These are phyloP conservation scores for Fusarium sp. DNA, from an alignment of 2,329 filamentous ascomycete genomes.

Conservation along the genomic window DNA sequence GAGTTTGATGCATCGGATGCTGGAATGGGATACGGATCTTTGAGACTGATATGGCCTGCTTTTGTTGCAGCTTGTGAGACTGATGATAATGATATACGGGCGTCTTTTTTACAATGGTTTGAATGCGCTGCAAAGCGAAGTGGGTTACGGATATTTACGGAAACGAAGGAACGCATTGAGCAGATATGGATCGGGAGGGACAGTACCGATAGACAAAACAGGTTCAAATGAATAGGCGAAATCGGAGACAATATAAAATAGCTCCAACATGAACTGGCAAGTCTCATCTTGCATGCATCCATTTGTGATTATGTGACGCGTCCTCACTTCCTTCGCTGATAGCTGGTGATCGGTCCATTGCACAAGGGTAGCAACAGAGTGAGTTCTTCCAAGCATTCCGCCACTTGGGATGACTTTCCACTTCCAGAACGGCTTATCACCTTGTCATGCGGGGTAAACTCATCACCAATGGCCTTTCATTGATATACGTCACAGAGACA, in stretches of 20 bases:
- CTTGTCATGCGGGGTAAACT: not conserved
- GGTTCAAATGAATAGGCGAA: not conserved
- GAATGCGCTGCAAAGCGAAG: slow-evolving; percentile 4
- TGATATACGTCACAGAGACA: not conserved
- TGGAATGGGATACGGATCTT: slow-evolving; percentile 19
- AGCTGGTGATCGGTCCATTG: rapidly evolving
- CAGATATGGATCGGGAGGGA: slow-evolving; percentile 11
- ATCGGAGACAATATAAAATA: not conserved
- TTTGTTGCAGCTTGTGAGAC: slow-evolving; percentile 27
- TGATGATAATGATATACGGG: not conserved
- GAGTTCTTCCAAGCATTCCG: not conserved
- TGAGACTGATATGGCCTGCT: slow-evolving; percentile 30
- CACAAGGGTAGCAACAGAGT: rapidly evolving
- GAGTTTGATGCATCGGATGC: slow-evolving; percentile 22
- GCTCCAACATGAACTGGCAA: not conserved
- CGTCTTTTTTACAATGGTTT: slow-evolving; percentile 17
- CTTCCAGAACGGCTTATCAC: not conserved
- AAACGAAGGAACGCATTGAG: slow-evolving; percentile 16
- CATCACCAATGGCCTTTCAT: not conserved
- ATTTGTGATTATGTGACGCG: not conserved
- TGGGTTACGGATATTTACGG: slow-evolving; percentile 20
- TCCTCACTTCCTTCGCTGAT: not conserved
- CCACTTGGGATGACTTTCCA: slow-evolving; percentile 8
- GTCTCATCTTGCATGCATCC: not conserved
- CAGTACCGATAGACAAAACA: too few species aligned